Percentiles rank a stretch among this genome's conserved stretches.
phyloP scores from a whole-genome alignment of 1,284 basidiomycete species.

The Cystobasidiaceae sp. region DNA sequence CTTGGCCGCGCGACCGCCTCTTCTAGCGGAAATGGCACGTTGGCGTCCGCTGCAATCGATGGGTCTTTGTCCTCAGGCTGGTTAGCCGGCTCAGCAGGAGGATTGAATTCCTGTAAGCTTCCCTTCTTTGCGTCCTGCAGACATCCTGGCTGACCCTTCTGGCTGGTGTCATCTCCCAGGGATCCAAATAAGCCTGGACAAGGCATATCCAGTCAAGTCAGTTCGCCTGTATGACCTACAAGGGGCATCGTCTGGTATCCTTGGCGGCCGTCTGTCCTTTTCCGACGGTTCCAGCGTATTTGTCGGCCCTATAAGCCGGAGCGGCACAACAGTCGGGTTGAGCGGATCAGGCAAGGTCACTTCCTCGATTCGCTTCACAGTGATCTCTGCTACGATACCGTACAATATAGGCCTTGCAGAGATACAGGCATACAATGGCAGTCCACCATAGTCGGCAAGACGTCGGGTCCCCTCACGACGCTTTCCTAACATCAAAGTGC shows the following conservation, averaged over 20 bases:
- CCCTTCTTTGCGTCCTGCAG: not conserved
- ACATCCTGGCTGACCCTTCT: not conserved
- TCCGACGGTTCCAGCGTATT: constrained; percentile 31
- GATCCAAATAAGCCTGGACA: constrained; percentile 21
- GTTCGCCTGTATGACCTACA: constrained; percentile 13
- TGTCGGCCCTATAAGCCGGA: not conserved
- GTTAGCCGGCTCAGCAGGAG: constrained; percentile 12
- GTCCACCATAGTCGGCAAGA: too few relatives aligned
- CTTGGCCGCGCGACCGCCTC: constrained; percentile 17
- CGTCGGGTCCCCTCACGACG: too few relatives aligned
- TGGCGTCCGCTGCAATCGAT: constrained; percentile 31
- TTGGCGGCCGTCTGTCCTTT: constrained; percentile 28
- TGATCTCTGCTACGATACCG: not conserved
- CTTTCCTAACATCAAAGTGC: too few relatives aligned
- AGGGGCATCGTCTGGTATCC: constrained; percentile 25
- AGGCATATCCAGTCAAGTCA: constrained; percentile 30
- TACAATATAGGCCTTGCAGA: constrained; percentile 30
- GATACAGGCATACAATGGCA: constrained; percentile 23
- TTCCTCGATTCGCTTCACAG: constrained; percentile 33
- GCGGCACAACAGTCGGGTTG: constrained; percentile 31
- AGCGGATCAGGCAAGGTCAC: constrained; percentile 19
- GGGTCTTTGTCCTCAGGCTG: constrained; percentile 30
- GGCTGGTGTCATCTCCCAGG: not conserved
- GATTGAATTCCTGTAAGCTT: not conserved
- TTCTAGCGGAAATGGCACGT: constrained; percentile 14